phyloP scores from a whole-genome alignment of 2,329 filamentous ascomycete genomes.

The Beauveria sp. region DNA sequence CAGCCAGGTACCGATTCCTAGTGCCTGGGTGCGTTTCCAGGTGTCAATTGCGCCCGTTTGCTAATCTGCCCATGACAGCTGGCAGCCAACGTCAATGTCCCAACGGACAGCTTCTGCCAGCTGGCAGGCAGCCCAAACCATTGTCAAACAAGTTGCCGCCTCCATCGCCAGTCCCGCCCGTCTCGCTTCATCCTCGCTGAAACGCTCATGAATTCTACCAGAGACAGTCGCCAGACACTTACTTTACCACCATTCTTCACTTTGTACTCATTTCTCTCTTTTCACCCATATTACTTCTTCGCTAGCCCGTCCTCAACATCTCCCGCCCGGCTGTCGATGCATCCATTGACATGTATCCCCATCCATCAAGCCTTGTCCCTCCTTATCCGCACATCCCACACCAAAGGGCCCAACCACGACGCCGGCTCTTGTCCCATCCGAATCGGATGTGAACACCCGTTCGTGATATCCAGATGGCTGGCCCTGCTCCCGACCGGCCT shows the following conservation, averaged over 20 bases:
- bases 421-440: conserved; percentile 1
- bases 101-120: neutral
- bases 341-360: neutral
- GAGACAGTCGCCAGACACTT: conserved; percentile 9
- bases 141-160: neutral
- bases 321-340: neutral
- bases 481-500: neutral
- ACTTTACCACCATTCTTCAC: too few species aligned
- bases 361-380: neutral
- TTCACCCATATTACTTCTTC: neutral
- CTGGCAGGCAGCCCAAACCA: neutral
- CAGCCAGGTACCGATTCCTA: too few species aligned
- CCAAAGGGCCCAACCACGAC: neutral
- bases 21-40: too few species aligned
- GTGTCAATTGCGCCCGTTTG: too few species aligned
- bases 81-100: neutral
- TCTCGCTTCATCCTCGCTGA: conserved; percentile 8
- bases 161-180: neutral
- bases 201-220: conserved; percentile 3
- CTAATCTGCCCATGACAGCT: neutral
- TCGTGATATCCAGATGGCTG: neutral
- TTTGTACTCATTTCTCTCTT: neutral
- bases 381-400: neutral
- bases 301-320: neutral
- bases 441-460: neutral